These are phyloP conservation scores for Penicillium sp. DNA, from an alignment of 2,329 filamentous ascomycete genomes.

Conservation along the genomic window DNA sequence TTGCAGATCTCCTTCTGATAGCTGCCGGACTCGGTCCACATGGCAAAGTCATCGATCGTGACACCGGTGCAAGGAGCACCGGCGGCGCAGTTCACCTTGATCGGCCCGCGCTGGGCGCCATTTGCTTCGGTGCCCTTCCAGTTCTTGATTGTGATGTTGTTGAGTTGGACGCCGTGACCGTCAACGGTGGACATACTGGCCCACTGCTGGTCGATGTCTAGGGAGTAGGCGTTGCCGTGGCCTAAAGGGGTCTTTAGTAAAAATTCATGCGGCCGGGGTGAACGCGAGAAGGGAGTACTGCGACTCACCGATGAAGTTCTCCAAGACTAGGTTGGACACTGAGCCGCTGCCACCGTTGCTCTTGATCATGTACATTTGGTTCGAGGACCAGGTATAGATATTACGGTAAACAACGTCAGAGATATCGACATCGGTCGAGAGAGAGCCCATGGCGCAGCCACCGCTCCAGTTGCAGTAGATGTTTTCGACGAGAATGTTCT, in stretches of 20 bases:
- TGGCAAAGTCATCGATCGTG: conserved; percentile 55
- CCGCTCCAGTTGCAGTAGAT: conserved; percentile 67
- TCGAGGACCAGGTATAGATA: conserved; percentile 62
- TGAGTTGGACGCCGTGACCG: conserved; percentile 58
- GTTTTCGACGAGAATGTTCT: conserved; percentile 62
- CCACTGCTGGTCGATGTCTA: conserved; percentile 62
- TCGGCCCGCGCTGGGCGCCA: conserved; percentile 56
- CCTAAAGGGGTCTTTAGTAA: conserved; percentile 37
- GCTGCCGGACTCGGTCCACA: conserved; percentile 45
- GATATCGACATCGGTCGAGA: conserved; percentile 55
- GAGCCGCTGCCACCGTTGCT: conserved; percentile 61
- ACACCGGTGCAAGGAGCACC: conserved; percentile 58
- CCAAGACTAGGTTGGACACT: conserved; percentile 55
- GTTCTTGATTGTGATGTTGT: conserved; percentile 58
- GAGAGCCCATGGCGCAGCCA: conserved; percentile 61
- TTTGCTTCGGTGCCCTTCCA: conserved; percentile 60
- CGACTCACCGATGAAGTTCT: conserved; percentile 57
- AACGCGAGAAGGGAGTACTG: background rate
- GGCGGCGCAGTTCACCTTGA: conserved; percentile 58
- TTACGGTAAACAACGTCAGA: conserved; percentile 59
- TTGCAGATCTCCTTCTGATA: conserved; percentile 49
- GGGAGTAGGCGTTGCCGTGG: conserved; percentile 61
- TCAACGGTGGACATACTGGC: conserved; percentile 43
- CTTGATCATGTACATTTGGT: conserved; percentile 68
- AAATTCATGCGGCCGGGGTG: background rate